Percentiles rank a stretch among this genome's conserved stretches.
These are phyloP conservation scores for Oryza meyeriana DNA, from an alignment of 176 grass and related monocot genomes.

Conservation along the genomic window DNA sequence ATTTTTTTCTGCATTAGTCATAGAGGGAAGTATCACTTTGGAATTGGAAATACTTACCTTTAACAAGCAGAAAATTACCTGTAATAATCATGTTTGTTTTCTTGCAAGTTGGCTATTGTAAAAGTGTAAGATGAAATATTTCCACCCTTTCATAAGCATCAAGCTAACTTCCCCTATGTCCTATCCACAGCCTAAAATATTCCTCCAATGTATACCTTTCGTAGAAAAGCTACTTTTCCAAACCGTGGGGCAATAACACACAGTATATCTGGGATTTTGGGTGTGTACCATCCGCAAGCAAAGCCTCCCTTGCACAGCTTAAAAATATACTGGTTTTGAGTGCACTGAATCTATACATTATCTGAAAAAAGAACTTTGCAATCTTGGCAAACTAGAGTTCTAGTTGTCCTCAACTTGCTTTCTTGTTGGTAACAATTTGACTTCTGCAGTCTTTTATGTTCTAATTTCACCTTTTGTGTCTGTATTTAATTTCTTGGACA, in stretches of 20 bases:
- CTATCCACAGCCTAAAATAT: background rate
- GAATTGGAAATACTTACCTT: background rate
- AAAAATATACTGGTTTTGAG: constrained; percentile 3
- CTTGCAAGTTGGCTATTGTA: background rate
- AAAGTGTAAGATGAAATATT: background rate
- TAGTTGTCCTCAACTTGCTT: constrained; percentile 31
- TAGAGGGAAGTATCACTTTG: background rate
- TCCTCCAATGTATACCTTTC: background rate
- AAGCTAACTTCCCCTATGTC: background rate
- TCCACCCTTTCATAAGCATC: background rate
- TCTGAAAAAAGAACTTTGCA: background rate
- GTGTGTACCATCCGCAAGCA: background rate
- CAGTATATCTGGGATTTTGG: background rate
- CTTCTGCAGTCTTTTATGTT: background rate
- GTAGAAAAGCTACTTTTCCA: background rate
- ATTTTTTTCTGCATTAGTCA: background rate
- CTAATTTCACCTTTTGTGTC: background rate
- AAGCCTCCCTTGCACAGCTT: constrained; percentile 23
- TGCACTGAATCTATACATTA: constrained; percentile 25
- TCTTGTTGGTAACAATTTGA: background rate
- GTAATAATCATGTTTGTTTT: background rate
- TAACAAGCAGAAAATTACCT: background rate
- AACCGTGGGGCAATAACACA: background rate
- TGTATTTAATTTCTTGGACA: constrained; percentile 25
- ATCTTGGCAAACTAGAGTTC: constrained; percentile 21